Evolutionary conservation across 2,329 filamentous ascomycete genomes (phyloP).

Genomic region (Blumeriella jaapii): DNA sequence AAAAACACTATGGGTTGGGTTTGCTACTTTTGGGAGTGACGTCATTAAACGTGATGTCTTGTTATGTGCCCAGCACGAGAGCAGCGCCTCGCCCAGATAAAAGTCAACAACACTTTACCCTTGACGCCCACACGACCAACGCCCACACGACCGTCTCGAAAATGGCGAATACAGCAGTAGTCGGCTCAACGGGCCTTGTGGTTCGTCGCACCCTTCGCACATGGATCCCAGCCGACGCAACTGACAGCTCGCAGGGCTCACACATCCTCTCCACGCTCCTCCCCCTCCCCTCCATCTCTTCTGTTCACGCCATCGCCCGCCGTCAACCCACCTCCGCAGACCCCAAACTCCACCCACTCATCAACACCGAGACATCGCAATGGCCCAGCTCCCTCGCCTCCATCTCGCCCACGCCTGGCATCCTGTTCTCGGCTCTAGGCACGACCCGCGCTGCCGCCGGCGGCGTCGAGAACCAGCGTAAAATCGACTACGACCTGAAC

Average conservation of each 20-base stretch:
- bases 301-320: conserved; percentile 50
- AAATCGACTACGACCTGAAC: conserved; percentile 82
- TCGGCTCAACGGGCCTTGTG: conserved; percentile 34
- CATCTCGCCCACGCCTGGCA: conserved; percentile 42
- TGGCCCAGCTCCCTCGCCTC: conserved; percentile 53
- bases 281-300: conserved; percentile 37
- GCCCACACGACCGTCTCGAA: neutral
- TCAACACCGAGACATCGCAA: conserved; percentile 53
- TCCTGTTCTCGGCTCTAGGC: conserved; percentile 69
- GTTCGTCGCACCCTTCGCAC: conserved; percentile 27
- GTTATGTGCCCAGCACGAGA: no score
- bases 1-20: no score
- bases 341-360: conserved; percentile 51
- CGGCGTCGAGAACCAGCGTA: conserved; percentile 66
- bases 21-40: no score
- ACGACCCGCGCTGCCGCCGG: conserved; percentile 71
- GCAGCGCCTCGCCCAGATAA: no score
- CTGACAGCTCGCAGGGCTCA: no score
- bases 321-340: conserved; percentile 42
- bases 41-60: no score
- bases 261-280: conserved; percentile 62
- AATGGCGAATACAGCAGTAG: conserved; percentile 3
- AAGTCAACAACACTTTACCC: no score
- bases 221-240: no score
- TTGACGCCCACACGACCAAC: no score